Base-by-base conservation (phyloP, 768 basidiomycete genomes). In the Trametes punicea region DNA sequence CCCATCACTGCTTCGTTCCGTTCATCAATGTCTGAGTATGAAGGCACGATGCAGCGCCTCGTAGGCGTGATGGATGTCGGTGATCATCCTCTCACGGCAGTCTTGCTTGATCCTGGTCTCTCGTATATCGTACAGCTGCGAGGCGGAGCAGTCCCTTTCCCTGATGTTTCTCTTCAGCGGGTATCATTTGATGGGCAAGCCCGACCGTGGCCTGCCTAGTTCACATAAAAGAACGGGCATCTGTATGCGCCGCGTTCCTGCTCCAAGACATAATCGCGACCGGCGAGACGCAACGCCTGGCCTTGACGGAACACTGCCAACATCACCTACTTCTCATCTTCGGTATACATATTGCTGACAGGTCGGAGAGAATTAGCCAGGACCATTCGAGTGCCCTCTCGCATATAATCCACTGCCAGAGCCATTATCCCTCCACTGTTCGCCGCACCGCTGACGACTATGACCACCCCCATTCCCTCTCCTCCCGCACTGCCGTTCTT, bases 401-500 rank as follows among this genome's bases (percentile, higher is more conserved):
- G 20, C 39, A n/a, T 13, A 11, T 11, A 9, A 15, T n/a, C 11
- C 18, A 31, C 16, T 13, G 25, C 21, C 42, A 23, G 11, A 21
- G 7, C 33, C 15, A 40, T n/a, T 9, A 15, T 25, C n/a, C n/a
- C n/a, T n/a, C n/a, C n/a, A n/a, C n/a, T n/a, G n/a, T n/a, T n/a
- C n/a, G n/a, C n/a, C n/a, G n/a, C n/a, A n/a, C n/a, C 6, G 42
- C 13, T 25, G 29, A 42, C 47, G 13, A 46, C 54, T 6, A 74
- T 74, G 74, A 69, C 71, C 25, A 66, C 68, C 11, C 69, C 68
- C 3, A 77, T 78, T 38, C 77, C 77, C 6, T 72, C 73, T 51
- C 77, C 77, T 15, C 75, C 75, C 10, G 62, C 70, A 0, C 63
- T 76, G 36, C 75, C 76, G 10, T 70, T 78, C 62, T 56, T 78